A percentile compares a stretch with the other conserved stretches of the same genome.
These are phyloP conservation scores for Tulasnella sp. DNA, from an alignment of 768 basidiomycete species.

Conservation along the genomic window DNA sequence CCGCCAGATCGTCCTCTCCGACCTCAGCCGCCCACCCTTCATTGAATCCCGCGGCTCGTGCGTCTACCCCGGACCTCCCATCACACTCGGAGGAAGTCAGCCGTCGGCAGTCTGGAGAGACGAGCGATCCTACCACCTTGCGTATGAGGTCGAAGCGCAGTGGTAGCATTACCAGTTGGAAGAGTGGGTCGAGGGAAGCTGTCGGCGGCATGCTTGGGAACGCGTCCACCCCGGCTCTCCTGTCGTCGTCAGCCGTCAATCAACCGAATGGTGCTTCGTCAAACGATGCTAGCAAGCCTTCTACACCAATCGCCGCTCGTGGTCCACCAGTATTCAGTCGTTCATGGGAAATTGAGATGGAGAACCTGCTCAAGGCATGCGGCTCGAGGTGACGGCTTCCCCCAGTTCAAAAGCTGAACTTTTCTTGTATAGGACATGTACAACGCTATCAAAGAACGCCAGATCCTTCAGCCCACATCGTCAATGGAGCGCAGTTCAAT, in stretches of 20 bases:
- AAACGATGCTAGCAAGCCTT: not conserved
- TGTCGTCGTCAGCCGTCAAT: not conserved
- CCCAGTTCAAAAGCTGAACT: not conserved
- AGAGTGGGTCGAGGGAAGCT: constrained; percentile 16
- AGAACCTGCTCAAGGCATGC: constrained; percentile 69
- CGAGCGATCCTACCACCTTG: constrained; percentile 12
- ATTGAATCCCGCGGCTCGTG: constrained; percentile 40
- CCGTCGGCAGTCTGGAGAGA: constrained; percentile 5
- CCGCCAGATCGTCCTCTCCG: constrained; percentile 3
- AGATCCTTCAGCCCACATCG: constrained; percentile 70
- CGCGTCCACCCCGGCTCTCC: constrained; percentile 4
- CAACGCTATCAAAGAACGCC: constrained; percentile 79
- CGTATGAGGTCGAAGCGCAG: constrained; percentile 24
- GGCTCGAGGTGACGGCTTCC: not conserved
- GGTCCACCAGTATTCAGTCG: constrained; percentile 47
- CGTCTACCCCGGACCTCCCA: constrained; percentile 53
- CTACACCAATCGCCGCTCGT: constrained; percentile 24
- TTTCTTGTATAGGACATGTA: constrained; percentile 75
- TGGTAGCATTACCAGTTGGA: constrained; percentile 26
- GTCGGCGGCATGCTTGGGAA: constrained; percentile 14
- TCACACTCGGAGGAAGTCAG: constrained; percentile 40
- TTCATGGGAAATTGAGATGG: constrained; percentile 81
- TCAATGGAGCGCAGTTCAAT: constrained; percentile 40
- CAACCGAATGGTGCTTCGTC: not conserved
- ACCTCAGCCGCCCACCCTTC: constrained; percentile 5